Conservation (phyloP, 2,329 filamentous ascomycete genomes). For the Myriosclerotinia curreyana region DNA sequence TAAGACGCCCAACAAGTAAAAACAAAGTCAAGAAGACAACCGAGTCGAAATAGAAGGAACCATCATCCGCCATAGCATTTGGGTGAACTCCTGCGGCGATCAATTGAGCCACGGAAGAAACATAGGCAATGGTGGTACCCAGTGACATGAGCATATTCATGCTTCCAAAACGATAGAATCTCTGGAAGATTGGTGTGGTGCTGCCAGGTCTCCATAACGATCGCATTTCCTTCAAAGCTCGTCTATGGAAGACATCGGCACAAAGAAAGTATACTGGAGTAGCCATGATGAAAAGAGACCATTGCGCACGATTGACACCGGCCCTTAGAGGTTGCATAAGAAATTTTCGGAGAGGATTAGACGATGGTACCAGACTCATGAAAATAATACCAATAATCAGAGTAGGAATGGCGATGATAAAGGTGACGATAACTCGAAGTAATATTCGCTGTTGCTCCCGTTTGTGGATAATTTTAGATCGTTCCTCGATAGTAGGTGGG, state of each 20-base stretch:
- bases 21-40: constrained; percentile 92
- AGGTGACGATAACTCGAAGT: constrained; percentile 66
- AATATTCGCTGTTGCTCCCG: constrained; percentile 68
- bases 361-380: constrained; percentile 72
- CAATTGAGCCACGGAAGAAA: constrained; percentile 77
- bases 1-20: constrained; percentile 68
- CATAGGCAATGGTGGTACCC: constrained; percentile 82
- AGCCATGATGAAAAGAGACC: constrained; percentile 75
- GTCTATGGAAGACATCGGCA: constrained; percentile 78
- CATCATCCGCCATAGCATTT: constrained; percentile 43
- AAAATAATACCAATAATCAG: constrained; percentile 87
- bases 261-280: constrained; percentile 86
- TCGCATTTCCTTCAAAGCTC: constrained; percentile 74
- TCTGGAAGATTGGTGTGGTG: constrained; percentile 65
- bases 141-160: constrained; percentile 95
- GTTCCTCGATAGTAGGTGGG: constrained; percentile 78
- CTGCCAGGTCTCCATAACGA: constrained; percentile 76
- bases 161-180: constrained; percentile 91
- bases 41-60: constrained; percentile 79
- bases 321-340: constrained; percentile 70
- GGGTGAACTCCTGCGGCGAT: constrained; percentile 56
- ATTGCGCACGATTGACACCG: constrained; percentile 73
- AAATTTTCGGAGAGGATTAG: constrained; percentile 57
- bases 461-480: constrained; percentile 68
- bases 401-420: constrained; percentile 71